Conservation (phyloP, 2,329 filamentous ascomycete species). For the Ophiocordyceps unilateralis region DNA sequence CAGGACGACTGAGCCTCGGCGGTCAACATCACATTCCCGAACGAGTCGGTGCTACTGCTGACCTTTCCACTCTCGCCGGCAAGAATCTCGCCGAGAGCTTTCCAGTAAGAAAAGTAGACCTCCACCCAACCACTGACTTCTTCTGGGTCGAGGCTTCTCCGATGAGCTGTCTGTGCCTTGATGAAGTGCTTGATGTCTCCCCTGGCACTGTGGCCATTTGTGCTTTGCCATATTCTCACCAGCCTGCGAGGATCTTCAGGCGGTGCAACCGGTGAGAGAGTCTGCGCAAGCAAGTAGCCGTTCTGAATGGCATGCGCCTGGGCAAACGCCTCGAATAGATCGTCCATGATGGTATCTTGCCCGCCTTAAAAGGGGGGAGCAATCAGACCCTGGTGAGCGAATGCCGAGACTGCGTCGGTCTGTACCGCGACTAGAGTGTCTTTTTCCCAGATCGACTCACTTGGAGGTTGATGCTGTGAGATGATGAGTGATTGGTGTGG, state of each 20-base stretch:
- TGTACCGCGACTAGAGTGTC: no score
- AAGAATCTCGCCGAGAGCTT: conserved; percentile 57
- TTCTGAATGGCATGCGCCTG: conserved; percentile 45
- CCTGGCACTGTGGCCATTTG: conserved; percentile 47
- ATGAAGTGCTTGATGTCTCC: conserved; percentile 60
- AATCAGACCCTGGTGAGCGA: no score
- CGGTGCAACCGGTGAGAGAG: conserved; percentile 55
- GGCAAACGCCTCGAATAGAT: conserved; percentile 56
- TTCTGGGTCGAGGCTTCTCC: conserved; percentile 38
- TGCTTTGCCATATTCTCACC: conserved; percentile 51
- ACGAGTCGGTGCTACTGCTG: conserved; percentile 1
- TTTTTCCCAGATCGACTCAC: no score
- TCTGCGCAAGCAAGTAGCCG: conserved; percentile 57
- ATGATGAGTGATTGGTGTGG: no score
- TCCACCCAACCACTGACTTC: conserved; percentile 75
- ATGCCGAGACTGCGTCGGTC: no score
- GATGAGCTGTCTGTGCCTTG: conserved; percentile 36
- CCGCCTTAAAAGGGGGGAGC: no score
- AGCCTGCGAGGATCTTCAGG: conserved; percentile 46
- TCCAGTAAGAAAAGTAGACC: conserved; percentile 73
- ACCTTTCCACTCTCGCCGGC: conserved; percentile 27
- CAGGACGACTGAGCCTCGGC: conserved; percentile 38
- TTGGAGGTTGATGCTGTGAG: no score
- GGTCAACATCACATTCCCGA: conserved; percentile 1
- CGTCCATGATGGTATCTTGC: conserved; percentile 44